Evolutionary conservation across 2,329 filamentous ascomycete genomes (phyloP), one percentile per base, ranked within the genome.

Genomic region (Colletotrichum coccodes): DNA sequence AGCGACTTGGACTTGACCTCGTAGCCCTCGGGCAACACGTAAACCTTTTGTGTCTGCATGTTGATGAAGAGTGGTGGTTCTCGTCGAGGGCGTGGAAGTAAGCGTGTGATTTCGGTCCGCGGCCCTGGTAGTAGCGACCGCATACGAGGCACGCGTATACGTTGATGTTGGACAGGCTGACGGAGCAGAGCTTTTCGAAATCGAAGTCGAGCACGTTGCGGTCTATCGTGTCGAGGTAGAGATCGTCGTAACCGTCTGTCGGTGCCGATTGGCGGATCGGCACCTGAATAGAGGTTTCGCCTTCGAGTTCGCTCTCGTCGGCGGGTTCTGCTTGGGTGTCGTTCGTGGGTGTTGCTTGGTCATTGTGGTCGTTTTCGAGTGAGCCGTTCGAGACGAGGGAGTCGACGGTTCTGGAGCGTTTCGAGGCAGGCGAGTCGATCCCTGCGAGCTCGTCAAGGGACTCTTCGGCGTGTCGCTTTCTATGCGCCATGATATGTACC

Each of bases 51-150:
- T 4, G 92, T 94, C 78, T 94, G 91, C 90, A 99, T 96, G 82
- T 98, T 98, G 86, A 99, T 95, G 81, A 94, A 99, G 66, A 98
- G 85, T 99, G 96, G 81, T 99, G 96, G 71, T 92, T 93, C 74
- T 97, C 92, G 76, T 99, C 95, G 70, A 99, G 90, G 68, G 95
- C 93, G 84, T 99, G 96, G 79, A 97, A 98, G 82, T 99, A 99
- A 75, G 96, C 96, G 81, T 98, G 93, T 60, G 95, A 98, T 78
- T 96, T 97, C 18, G 93, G 92, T 0, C 96, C 96, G 74, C 96
- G 89, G 60, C 96, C 96, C 80, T 98, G 94, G 79, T 92, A 99
- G 84, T 99, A 99, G 79, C 94, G 95, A n/a, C 96, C 96, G 79
- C 96, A 99, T 1, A 98, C 93, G 12, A 99, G 88, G 76, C 96